Conservation (phyloP, 169 alveolate genomes). For the Plasmodium adleri region DNA sequence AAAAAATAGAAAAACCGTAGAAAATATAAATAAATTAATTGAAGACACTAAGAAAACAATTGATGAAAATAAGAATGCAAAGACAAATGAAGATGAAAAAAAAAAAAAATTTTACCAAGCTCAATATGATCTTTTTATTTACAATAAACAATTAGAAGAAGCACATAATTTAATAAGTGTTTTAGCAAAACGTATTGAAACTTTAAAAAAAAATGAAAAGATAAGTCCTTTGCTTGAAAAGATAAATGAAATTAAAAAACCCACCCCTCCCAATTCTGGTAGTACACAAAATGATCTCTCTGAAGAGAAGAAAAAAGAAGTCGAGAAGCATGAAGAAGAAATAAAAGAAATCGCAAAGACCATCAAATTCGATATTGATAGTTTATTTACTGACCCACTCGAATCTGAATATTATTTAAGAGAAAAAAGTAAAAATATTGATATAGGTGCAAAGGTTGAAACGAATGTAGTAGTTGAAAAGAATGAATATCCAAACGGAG, state of each 20-base stretch:
- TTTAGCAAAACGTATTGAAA: constrained; percentile 14
- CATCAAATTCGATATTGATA: constrained; percentile 22
- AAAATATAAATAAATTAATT: constrained; percentile 6
- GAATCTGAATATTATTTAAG: constrained; percentile 56
- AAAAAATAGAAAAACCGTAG: constrained; percentile 13
- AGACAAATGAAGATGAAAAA: background rate
- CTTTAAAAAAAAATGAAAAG: constrained; percentile 17
- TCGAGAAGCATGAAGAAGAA: constrained; percentile 3
- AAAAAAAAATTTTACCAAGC: constrained; percentile 10
- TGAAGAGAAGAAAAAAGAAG: background rate
- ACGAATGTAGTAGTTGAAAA: background rate
- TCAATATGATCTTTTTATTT: constrained; percentile 23
- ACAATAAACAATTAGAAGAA: constrained; percentile 42
- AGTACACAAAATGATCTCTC: too few relatives aligned
- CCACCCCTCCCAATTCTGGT: background rate
- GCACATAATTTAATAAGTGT: constrained; percentile 29
- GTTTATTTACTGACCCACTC: constrained; percentile 20
- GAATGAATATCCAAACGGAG: constrained; percentile 36
- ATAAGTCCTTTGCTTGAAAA: constrained; percentile 18
- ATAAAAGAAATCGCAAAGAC: constrained; percentile 43
- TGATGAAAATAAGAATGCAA: too few relatives aligned
- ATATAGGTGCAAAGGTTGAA: background rate
- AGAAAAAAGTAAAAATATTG: constrained; percentile 30
- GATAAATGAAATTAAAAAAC: background rate
- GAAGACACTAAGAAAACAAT: background rate